These are phyloP conservation scores for Macrophomina pseudophaseolina DNA, from an alignment of 2,329 filamentous ascomycete species.

Conservation along the genomic window DNA sequence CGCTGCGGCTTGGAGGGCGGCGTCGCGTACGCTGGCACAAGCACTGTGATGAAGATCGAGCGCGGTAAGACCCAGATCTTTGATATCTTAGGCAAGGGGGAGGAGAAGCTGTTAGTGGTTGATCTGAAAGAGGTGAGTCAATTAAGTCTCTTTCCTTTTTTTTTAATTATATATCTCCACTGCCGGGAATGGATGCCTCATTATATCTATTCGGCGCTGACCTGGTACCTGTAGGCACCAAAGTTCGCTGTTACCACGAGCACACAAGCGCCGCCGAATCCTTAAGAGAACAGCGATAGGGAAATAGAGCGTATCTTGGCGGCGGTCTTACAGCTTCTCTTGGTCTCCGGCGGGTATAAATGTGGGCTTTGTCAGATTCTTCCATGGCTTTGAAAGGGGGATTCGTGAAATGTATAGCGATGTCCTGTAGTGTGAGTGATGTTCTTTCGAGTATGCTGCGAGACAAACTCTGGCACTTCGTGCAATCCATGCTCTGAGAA, in stretches of 20 bases:
- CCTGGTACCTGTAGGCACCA: slow-evolving; percentile 25
- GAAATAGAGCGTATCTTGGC: neutral
- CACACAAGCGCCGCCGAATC: neutral
- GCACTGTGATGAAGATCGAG: slow-evolving; percentile 70
- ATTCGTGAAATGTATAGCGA: neutral
- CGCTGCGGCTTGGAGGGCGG: slow-evolving; percentile 70
- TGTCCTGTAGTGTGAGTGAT: no score
- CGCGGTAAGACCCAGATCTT: slow-evolving; percentile 70
- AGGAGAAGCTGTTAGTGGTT: slow-evolving; percentile 70
- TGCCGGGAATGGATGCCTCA: no score
- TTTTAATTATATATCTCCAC: no score
- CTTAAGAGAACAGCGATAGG: neutral
- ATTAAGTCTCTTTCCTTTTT: no score
- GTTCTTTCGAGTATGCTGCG: neutral
- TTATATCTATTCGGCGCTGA: neutral
- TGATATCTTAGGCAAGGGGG: slow-evolving; percentile 71
- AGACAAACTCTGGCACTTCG: neutral
- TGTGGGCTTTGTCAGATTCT: neutral
- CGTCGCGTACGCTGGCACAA: slow-evolving; percentile 74
- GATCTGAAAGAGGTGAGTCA: slow-evolving; percentile 59
- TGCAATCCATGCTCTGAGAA: neutral
- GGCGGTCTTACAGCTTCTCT: neutral
- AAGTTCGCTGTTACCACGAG: slow-evolving; percentile 30
- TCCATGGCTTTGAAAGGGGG: neutral
- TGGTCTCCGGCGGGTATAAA: neutral